Base-by-base conservation (phyloP, 805 yeast genomes). In the Priceomyces fermenticarens region DNA sequence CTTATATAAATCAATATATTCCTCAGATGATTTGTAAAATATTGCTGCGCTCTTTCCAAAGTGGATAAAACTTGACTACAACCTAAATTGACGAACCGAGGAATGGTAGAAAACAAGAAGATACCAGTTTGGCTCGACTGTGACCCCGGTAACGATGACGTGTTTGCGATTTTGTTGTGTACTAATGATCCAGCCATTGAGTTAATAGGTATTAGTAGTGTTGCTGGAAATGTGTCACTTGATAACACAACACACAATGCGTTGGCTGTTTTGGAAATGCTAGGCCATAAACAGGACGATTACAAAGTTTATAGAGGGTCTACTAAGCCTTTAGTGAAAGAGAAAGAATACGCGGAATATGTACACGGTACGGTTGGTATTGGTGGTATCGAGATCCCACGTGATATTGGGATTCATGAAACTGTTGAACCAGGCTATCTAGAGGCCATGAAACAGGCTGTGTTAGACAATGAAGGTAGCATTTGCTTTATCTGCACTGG, bases 141-240 rank as follows among this genome's bases (percentile, higher is more conserved):
- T 60, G 96, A 88, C 55, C 95, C 96, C 0, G 96, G 96, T 1
- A 93, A 85, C 53, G 96, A 88, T 55, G 97, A 88, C 53, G 83
- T 86, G 1, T 74, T 86, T 34, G 96, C 93, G 3, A 69, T 88
- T 6, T 63, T 85, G 8, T 48, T 88, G 17, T 79, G 87, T 0
- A 65, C 78, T 6, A 77, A 74, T 53, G 75, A 80, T 47, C 85
- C 88, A 0, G 62, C 71, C 17, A 77, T 79, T 60, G 58, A 76
- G 11, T 59, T 86, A 8, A 49, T 80, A 3, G 95, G 93, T 2
- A 71, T 86, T n/a, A 80, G 88, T 25, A 81, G 91, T 0, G 83
- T 82, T 15, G 83, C 80, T 53, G 95, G 95, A 1, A 83, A 83
- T 49, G 78, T 88, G 0, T 68, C 85, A 3, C 65, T 82, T 12